These are phyloP conservation scores for Pisolithus thermaeus DNA, from an alignment of 1,284 basidiomycete species.

Conservation along the genomic window DNA sequence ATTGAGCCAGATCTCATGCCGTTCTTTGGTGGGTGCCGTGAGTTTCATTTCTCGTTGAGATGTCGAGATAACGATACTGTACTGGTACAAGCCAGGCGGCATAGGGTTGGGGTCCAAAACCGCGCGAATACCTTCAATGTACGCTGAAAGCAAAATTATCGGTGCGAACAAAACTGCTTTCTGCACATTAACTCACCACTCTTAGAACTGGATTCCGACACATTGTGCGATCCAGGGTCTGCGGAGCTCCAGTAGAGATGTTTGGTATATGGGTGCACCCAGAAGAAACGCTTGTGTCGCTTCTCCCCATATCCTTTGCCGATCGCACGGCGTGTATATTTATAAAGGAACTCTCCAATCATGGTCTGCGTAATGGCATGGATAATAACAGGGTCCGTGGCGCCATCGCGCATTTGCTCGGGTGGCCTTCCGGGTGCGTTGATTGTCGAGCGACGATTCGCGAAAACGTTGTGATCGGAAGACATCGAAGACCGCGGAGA, in stretches of 20 bases:
- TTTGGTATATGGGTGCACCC: slow-evolving; percentile 98
- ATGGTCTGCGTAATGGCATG: slow-evolving; percentile 99
- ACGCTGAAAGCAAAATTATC: slow-evolving; percentile 53
- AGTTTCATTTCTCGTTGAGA: slow-evolving; percentile 96
- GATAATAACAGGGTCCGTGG: slow-evolving; percentile 84
- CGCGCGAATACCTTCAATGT: slow-evolving; percentile 86
- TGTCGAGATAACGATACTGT: slow-evolving; percentile 91
- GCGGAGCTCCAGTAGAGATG: slow-evolving; percentile 96
- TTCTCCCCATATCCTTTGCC: slow-evolving; percentile 89
- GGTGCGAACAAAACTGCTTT: slow-evolving; percentile 3
- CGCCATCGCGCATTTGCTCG: slow-evolving; percentile 12
- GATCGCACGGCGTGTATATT: slow-evolving; percentile 91
- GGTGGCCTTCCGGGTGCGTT: slow-evolving; percentile 35
- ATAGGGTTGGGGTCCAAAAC: slow-evolving; percentile 91
- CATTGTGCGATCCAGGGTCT: slow-evolving; percentile 85
- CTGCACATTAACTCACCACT: slow-evolving; percentile 61
- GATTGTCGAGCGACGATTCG: slow-evolving; percentile 33
- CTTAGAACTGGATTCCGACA: slow-evolving; percentile 92
- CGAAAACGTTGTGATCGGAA: slow-evolving; percentile 56
- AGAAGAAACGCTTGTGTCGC: slow-evolving; percentile 95
- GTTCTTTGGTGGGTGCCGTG: slow-evolving; percentile 88
- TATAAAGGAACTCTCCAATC: slow-evolving; percentile 98
- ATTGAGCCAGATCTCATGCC: slow-evolving; percentile 95
- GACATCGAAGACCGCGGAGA: slow-evolving; percentile 76
- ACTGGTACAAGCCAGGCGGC: slow-evolving; percentile 88